A percentile compares a stretch with the other conserved stretches of the same genome.
These are phyloP conservation scores for Lentithecium fluviatile DNA, from an alignment of 495 filamentous ascomycete genomes.

Conservation along the genomic window DNA sequence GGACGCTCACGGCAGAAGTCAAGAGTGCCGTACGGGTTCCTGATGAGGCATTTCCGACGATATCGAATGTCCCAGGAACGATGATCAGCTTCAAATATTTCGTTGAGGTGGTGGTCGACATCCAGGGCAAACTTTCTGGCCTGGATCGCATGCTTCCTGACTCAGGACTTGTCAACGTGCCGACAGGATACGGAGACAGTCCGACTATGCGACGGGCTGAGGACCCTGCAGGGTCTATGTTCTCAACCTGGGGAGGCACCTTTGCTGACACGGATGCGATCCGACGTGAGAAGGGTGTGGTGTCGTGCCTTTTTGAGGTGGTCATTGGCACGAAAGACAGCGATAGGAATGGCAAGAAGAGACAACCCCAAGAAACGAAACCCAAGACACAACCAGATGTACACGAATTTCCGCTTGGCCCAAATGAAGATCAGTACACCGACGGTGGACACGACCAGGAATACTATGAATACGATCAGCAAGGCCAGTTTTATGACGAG, in stretches of 20 bases:
- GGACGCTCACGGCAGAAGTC: slow-evolving; percentile 70
- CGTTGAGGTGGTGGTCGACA: slow-evolving; percentile 86
- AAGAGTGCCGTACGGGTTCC: slow-evolving; percentile 81
- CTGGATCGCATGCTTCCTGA: slow-evolving; percentile 62
- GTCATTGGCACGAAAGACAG: slow-evolving; percentile 86
- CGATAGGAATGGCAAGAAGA: slow-evolving; percentile 55
- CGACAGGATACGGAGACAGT: slow-evolving; percentile 35
- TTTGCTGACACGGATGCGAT: slow-evolving; percentile 90
- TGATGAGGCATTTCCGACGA: slow-evolving; percentile 89
- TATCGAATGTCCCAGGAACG: slow-evolving; percentile 78
- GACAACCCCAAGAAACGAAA: slow-evolving; percentile 19
- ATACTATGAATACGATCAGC: slow-evolving; percentile 45
- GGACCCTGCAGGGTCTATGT: slow-evolving; percentile 41
- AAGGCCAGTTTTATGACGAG: slow-evolving; percentile 33
- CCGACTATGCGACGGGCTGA: slow-evolving; percentile 18
- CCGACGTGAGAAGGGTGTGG: slow-evolving; percentile 81
- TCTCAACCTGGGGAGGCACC: slow-evolving; percentile 63
- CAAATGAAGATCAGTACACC: slow-evolving; percentile 13
- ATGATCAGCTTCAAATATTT: slow-evolving; percentile 95
- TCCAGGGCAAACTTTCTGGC: slow-evolving; percentile 79
- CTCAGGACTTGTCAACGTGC: slow-evolving; percentile 53
- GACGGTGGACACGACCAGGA: slow-evolving; percentile 28
- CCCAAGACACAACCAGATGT: slow-evolving; percentile 35
- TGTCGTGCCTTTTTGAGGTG: slow-evolving; percentile 78
- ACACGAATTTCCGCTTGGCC: slow-evolving; percentile 31